Evolutionary conservation across 305 asterid species (phyloP).

Genomic region (Fraxinus platypoda): DNA sequence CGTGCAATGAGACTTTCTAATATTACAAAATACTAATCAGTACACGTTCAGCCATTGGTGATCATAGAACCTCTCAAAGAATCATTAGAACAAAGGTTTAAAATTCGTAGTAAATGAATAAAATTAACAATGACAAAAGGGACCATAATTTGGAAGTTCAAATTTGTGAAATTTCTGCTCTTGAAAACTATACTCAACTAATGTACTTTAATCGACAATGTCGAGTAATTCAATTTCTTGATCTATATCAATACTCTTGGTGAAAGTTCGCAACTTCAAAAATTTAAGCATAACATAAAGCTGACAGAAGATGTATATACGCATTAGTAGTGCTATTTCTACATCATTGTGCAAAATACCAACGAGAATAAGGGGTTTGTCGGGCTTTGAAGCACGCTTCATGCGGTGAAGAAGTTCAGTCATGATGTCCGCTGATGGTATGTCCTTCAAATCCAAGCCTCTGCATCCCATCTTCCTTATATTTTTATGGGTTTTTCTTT

Average conservation of each 20-base stretch:
- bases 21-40: background rate
- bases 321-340: background rate
- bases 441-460: conserved; percentile 19
- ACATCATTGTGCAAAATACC: background rate
- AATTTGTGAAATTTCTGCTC: background rate
- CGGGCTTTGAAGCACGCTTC: conserved; percentile 27
- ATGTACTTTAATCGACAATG: background rate
- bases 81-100: background rate
- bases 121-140: background rate
- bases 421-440: conserved; percentile 21
- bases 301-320: background rate
- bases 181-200: background rate
- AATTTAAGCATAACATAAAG: background rate
- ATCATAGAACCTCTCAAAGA: background rate
- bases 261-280: background rate
- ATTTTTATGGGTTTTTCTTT: background rate
- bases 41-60: background rate
- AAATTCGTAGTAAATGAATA: background rate
- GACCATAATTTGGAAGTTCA: background rate
- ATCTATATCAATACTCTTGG: background rate
- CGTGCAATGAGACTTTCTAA: background rate
- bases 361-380: conserved; percentile 27
- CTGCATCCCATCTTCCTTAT: background rate
- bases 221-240: background rate
- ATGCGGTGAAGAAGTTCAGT: conserved; percentile 27